Base-by-base conservation (phyloP, 1,284 basidiomycete species). In the Stygiomarasmius scandens region DNA sequence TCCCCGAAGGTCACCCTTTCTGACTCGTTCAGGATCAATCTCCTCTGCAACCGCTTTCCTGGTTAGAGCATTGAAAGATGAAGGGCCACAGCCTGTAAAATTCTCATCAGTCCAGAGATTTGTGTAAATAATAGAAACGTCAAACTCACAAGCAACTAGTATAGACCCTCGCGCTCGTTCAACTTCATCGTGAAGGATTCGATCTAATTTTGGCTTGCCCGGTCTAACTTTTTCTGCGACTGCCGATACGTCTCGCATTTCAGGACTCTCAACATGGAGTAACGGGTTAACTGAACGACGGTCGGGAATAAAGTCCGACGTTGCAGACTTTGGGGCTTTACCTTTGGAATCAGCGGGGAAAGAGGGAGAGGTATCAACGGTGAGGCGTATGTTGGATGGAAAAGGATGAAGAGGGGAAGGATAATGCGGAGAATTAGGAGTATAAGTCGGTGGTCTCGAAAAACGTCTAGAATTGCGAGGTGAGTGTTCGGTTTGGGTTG, bases 181-280 rank as follows among this genome's bases (percentile, higher is more conserved):
- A 3, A 89, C 81, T 69, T 93, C 92, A 55, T 90, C 86, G 12
- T 78, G 77, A 16, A 93, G 68, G 47, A 93, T 83, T 49, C 78
- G 73, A 50, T 85, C 82, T 49, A 93, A 69, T 63, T 83, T 86
- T n/a, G 93, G 92, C 64, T 87, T 85, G 0, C 93, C 93, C 1
- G 84, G 82, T 45, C 85, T 77, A 10, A 88, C 88, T 55, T 84
- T 77, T 71, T 93, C 92, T 9, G 88, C 80, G 41, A 94, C 76
- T 16, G 84, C 67, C 22, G 77, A 77, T 62, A 93, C 78, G 61
- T 93, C 92, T 11, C 77, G 73, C 63, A 86, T 78, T 68, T 95
- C 93, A 49, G 78, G 75, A 43, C 81, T 80, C 61, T 88, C 85
- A 55, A 93, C 74, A 67, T 84, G 80, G 19, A 90, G 38, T 19